Percentiles rank a stretch among this genome's conserved stretches.
Evolutionary conservation across 1,139 yeast species (phyloP).

Genomic region (Citeromyces hawaiiensis): DNA sequence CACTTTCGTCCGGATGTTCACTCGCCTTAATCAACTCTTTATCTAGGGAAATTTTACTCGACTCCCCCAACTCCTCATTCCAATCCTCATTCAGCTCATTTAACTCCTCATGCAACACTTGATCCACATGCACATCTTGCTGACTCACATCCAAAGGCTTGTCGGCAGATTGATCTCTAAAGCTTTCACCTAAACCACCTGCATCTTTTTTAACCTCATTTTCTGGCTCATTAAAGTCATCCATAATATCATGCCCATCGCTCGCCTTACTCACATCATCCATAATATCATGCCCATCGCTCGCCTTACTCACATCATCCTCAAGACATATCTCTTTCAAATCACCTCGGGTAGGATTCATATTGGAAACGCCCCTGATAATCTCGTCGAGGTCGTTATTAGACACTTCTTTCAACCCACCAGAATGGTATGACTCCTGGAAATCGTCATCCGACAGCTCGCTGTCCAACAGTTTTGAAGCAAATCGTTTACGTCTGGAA

Average conservation of each 20-base stretch:
- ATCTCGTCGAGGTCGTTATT: background rate
- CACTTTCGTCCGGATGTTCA: no score
- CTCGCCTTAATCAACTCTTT: no score
- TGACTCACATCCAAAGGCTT: no score
- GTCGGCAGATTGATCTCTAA: background rate
- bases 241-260: background rate
- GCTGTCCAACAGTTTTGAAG: background rate
- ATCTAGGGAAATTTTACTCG: no score
- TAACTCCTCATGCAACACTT: no score
- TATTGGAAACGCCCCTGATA: background rate
- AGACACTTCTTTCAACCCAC: background rate
- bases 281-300: no score
- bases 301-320: no score
- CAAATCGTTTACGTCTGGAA: background rate
- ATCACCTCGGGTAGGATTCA: background rate
- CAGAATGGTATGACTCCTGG: background rate
- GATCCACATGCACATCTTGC: no score
- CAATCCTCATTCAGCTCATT: no score
- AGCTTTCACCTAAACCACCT: background rate
- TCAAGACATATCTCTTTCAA: background rate
- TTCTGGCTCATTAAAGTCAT: no score
- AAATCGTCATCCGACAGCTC: background rate
- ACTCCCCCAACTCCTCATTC: no score
- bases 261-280: no score
- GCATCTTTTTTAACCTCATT: constrained; percentile 1